Evolutionary conservation across 73 alveolate species (phyloP).

Genomic region (Paramecium tetraurelia): DNA sequence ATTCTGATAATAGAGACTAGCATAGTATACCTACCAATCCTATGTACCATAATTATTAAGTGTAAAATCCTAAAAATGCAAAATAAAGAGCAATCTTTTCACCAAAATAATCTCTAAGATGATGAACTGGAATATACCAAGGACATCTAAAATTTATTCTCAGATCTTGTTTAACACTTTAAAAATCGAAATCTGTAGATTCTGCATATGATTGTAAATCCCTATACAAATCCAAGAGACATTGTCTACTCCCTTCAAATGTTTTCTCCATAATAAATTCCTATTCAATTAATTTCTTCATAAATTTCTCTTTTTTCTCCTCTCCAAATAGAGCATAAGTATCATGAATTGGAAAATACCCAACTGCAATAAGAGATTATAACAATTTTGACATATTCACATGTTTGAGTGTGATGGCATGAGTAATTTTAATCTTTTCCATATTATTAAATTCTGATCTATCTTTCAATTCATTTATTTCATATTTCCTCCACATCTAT

Average conservation of each 20-base stretch:
- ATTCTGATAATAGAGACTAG: neutral
- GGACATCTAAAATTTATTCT: conserved; percentile 21
- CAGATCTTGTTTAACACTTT: conserved; percentile 31
- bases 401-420: conserved; percentile 8
- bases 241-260: conserved; percentile 13
- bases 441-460: conserved; percentile 53
- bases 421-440: conserved; percentile 55
- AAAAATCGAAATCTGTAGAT: conserved; percentile 53
- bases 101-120: conserved; percentile 56
- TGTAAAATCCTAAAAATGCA: conserved; percentile 29
- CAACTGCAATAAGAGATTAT: neutral
- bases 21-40: conserved; percentile 39
- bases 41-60: conserved; percentile 35
- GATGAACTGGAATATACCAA: conserved; percentile 45
- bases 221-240: neutral
- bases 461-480: conserved; percentile 46
- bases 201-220: conserved; percentile 16
- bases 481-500: conserved; percentile 60
- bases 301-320: neutral
- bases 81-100: conserved; percentile 51
- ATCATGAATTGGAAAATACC: conserved; percentile 55
- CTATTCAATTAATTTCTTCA: conserved; percentile 9
- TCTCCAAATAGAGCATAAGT: conserved; percentile 41
- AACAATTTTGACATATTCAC: conserved; percentile 12
- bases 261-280: neutral